Evolutionary conservation across 2,329 filamentous ascomycete genomes (phyloP), one percentile per base, ranked within the genome.

Genomic region (Colletotrichum sp.): DNA sequence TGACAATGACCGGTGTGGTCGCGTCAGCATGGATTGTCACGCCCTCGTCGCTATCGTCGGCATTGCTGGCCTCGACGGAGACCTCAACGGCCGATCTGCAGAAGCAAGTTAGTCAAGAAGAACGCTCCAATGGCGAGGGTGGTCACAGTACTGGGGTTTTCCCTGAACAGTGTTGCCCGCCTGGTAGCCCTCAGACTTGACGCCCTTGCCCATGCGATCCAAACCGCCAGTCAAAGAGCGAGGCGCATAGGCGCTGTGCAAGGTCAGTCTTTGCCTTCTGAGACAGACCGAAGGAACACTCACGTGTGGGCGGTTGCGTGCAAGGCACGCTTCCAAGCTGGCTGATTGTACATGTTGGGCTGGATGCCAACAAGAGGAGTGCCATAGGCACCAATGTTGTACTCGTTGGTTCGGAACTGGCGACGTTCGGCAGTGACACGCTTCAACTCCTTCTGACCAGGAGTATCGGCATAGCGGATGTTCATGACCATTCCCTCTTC

Each of bases 391-490:
- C 92, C 91, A 77, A 93, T 93, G 81, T 96, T 96, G 87, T 99
- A 99, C 88, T 99, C 97, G 74, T 97, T 97, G 75, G 96, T 97
- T 76, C 97, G 95, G 87, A 98, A 99, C 82, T 98, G 95, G 77
- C 97, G 96, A 74, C 96, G 95, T 84, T 98, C 96, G 36, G 97
- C 96, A 57, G 96, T 99, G 83, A 98, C 94, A 78, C 97, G 94
- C 90, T 99, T 99, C 80, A 99, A 90, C 83, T 97, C 93, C 89
- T 99, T 99, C 86, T 99, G 97, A 78, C 96, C 95, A 71, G 97
- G 95, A 49, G 97, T 99, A 83, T 99, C 97, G 78, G 98, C 96
- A 84, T 98, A 99, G 79, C 97, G 96, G 80, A 99, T 96, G 86
- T 98, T 96, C 86, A 97, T 92, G 78, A 96, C 93, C 79, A 97